Evolutionary conservation across 2,329 filamentous ascomycete genomes (phyloP).

Genomic region (Tolypocladium endophyticum): DNA sequence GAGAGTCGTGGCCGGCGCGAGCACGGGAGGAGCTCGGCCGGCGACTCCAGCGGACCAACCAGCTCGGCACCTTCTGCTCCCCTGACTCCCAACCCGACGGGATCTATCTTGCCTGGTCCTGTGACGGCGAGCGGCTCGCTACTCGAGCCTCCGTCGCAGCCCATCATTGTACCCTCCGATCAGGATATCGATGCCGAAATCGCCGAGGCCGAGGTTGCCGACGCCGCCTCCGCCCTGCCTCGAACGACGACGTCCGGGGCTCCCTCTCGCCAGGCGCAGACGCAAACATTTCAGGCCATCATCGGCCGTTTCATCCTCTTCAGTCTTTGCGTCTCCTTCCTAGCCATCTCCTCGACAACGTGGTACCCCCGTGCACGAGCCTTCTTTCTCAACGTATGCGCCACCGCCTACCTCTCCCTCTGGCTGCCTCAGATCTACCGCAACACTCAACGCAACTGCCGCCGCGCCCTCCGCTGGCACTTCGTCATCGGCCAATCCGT

Average conservation of each 20-base stretch:
- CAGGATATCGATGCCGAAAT: slow-evolving; percentile 55
- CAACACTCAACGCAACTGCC: slow-evolving; percentile 83
- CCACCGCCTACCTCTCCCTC: slow-evolving; percentile 73
- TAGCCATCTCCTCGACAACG: slow-evolving; percentile 48
- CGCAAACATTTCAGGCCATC: slow-evolving; percentile 41
- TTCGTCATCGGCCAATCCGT: slow-evolving; percentile 79
- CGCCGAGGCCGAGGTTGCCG: slow-evolving; percentile 39
- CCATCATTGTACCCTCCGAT: slow-evolving; percentile 52
- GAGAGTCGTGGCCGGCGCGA: slow-evolving; percentile 43
- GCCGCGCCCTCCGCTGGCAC: slow-evolving; percentile 81
- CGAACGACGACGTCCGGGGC: slow-evolving; percentile 10
- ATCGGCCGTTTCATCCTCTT: slow-evolving; percentile 47
- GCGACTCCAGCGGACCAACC: slow-evolving; percentile 11
- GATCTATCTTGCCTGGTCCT: slow-evolving; percentile 26
- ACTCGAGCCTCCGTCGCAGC: slow-evolving; percentile 5
- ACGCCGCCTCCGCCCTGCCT: slow-evolving; percentile 26
- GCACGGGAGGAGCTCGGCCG: slow-evolving; percentile 10
- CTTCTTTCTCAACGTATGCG: slow-evolving; percentile 51
- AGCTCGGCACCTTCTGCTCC: slow-evolving; percentile 14
- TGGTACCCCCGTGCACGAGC: slow-evolving; percentile 48
- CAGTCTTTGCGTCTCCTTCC: slow-evolving; percentile 44
- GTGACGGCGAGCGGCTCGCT: slow-evolving; percentile 22
- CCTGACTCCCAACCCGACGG: slow-evolving; percentile 14
- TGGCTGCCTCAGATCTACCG: slow-evolving; percentile 89
- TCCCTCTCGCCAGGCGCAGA: slow-evolving; percentile 11